These are phyloP conservation scores for Smittium mucronatum DNA, from an alignment of 371 early-diverging fungal genomes.

Conservation along the genomic window DNA sequence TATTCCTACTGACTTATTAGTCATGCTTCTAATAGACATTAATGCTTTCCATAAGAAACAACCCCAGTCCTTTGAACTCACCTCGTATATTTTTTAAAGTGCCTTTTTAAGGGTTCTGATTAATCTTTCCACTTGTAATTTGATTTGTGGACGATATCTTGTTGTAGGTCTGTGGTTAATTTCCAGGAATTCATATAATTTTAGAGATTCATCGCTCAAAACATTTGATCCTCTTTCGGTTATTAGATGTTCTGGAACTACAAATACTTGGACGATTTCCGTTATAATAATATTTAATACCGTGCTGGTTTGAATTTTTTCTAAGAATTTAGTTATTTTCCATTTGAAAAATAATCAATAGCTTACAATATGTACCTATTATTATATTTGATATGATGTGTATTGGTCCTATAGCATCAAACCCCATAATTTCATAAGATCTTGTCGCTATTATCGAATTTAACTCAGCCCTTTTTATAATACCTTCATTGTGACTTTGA, in stretches of 20 bases:
- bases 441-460: not conserved
- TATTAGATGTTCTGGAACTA: slow-evolving; percentile 7
- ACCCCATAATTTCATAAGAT: slow-evolving; percentile 7
- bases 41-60: slow-evolving; percentile 8
- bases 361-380: slow-evolving; percentile 11
- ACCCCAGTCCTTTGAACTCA: not conserved
- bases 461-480: not conserved
- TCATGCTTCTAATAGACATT: slow-evolving; percentile 7
- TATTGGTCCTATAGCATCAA: slow-evolving; percentile 12
- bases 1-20: not conserved
- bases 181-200: slow-evolving; percentile 5
- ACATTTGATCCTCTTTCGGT: slow-evolving; percentile 9
- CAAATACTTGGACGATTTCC: slow-evolving; percentile 10
- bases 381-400: not conserved
- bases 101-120: slow-evolving; percentile 11
- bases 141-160: slow-evolving; percentile 11
- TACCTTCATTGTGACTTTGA: not conserved
- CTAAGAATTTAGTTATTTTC: slow-evolving; percentile 8
- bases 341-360: slow-evolving; percentile 10
- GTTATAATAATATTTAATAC: slow-evolving; percentile 10
- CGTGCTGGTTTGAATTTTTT: slow-evolving; percentile 3
- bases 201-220: not conserved
- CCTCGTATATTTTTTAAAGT: not conserved
- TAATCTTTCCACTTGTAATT: slow-evolving; percentile 9
- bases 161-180: slow-evolving; percentile 11